These are phyloP conservation scores for Psilocybe tampanensis DNA, from an alignment of 768 basidiomycete species.

Conservation along the genomic window DNA sequence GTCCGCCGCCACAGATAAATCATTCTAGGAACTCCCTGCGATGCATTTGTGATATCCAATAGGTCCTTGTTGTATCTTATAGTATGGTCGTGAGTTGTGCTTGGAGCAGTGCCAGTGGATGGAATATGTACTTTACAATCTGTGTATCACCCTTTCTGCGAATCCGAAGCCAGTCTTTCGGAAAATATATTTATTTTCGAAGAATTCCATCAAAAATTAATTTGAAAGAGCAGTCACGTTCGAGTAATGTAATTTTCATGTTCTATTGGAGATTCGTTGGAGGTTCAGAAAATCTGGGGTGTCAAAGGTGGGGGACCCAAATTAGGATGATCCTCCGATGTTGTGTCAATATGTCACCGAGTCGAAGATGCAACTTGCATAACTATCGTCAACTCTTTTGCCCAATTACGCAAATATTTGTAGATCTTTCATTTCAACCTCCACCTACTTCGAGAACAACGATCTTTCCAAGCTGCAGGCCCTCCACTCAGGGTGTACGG, in stretches of 20 bases:
- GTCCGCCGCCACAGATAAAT: constrained; percentile 24
- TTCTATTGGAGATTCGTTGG: no score
- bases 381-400: no score
- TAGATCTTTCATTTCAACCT: background rate
- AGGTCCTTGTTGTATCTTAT: constrained; percentile 11
- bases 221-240: background rate
- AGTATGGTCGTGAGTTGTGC: background rate
- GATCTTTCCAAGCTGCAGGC: no score
- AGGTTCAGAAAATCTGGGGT: no score
- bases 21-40: constrained; percentile 17
- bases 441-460: background rate
- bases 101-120: background rate
- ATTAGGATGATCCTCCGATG: background rate
- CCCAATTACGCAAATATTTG: no score
- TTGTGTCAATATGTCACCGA: no score
- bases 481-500: no score
- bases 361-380: no score
- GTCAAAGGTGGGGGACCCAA: no score
- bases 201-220: background rate
- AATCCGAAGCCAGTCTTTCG: background rate
- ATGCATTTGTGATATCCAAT: background rate
- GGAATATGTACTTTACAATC: background rate
- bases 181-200: no score
- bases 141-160: background rate
- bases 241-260: no score